Base-by-base conservation (phyloP, 1,284 basidiomycete species). In the Afroboletus lepidellus region DNA sequence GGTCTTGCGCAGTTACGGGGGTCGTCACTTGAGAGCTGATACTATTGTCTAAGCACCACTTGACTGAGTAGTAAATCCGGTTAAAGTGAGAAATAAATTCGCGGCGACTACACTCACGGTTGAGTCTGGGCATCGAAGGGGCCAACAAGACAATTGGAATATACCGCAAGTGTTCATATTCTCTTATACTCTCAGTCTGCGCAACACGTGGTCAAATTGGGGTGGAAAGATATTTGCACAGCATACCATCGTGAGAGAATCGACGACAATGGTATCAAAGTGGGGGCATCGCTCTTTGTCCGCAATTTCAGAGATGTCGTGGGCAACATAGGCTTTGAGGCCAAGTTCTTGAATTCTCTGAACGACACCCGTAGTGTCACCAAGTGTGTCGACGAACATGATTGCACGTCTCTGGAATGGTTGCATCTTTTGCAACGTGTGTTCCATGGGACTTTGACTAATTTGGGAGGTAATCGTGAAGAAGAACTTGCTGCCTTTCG, bases 71-170 rank as follows among this genome's bases (percentile, higher is more conserved):
- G 23, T 11, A 37, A 12, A 25, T 27, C 41, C 15, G n/a, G 50
- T 44, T 63, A 44, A 58, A 27, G 9, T 4, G 41, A n/a, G 27
- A 30, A 21, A 45, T 43, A 41, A 18, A 27, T 46, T 43, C 20
- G 42, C 48, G 29, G 33, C 23, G 29, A 46, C 18, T 30, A 42
- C 52, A 76, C 88, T 70, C 68, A 91, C 88, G 74, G 61, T 91
- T 90, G 53, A 91, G 73, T 27, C 84, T 80, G 5, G 86, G 85
- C 69, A 87, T 79, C 16, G 80, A 80, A 3, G 92, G 90, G 8
- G 92, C 87, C 37, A 99, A 80, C n/a, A 99, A 80, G 16, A 98
- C 94, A 59, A 98, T 91, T 1, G 97, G 97, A 57, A 99, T 97
- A 69, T 98, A 98, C 46, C 96, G 83, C 51, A 99, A 75, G 67